Percentiles rank a stretch among this genome's conserved stretches.
These are phyloP conservation scores for Candida tallmaniae DNA, from an alignment of 805 yeast genomes.

Conservation along the genomic window DNA sequence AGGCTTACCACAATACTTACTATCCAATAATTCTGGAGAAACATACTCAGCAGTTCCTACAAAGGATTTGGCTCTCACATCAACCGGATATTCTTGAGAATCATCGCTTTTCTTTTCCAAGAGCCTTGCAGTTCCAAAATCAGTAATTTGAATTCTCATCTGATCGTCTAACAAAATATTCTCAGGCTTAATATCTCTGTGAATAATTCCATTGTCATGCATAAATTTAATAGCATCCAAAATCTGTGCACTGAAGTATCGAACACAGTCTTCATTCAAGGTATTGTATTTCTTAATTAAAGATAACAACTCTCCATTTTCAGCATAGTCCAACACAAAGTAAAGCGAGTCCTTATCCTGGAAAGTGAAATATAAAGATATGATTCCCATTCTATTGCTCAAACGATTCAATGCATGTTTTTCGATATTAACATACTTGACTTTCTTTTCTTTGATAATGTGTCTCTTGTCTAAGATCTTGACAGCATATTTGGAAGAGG, in stretches of 20 bases:
- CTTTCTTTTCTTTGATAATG: conserved; percentile 76
- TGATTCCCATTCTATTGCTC: conserved; percentile 56
- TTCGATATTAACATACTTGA: conserved; percentile 79
- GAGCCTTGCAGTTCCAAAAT: conserved; percentile 80
- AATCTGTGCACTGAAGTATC: conserved; percentile 68
- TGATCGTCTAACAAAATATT: conserved; percentile 63
- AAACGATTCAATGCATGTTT: conserved; percentile 73
- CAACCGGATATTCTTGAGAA: conserved; percentile 56
- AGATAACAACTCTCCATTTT: conserved; percentile 70
- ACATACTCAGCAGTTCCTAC: conserved; percentile 76
- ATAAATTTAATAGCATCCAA: conserved; percentile 68
- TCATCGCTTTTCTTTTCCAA: conserved; percentile 47
- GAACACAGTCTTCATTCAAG: conserved; percentile 61
- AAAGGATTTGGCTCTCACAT: conserved; percentile 70
- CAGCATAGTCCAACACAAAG: conserved; percentile 73
- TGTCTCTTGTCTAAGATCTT: conserved; percentile 74
- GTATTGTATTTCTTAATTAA: conserved; percentile 68
- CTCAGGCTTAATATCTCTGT: conserved; percentile 81
- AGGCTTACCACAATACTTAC: conserved; percentile 60
- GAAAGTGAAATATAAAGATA: conserved; percentile 70
- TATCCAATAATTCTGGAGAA: conserved; percentile 74
- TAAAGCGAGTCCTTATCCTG: conserved; percentile 72
- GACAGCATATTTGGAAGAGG: conserved; percentile 63
- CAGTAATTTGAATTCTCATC: conserved; percentile 65
- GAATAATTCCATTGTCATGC: conserved; percentile 74